Percentiles rank a stretch among this genome's conserved stretches.
Conservation (phyloP, 805 yeast genomes). For the Candida silvicultrix region DNA sequence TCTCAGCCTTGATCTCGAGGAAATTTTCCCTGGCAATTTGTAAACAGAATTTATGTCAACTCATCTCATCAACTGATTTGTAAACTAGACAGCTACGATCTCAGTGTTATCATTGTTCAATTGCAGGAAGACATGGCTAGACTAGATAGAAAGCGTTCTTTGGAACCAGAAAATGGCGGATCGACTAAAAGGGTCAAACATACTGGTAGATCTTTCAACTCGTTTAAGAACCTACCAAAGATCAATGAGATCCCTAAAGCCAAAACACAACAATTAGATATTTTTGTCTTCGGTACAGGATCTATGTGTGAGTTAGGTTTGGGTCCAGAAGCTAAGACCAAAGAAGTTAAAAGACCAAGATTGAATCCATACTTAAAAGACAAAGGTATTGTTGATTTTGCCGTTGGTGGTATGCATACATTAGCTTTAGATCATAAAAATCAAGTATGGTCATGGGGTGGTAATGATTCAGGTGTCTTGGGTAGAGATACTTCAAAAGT, state of each 20-base stretch:
- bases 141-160: conserved; percentile 20
- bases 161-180: conserved; percentile 11
- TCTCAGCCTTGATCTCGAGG: neutral
- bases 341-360: conserved; percentile 94
- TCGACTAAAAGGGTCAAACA: conserved; percentile 18
- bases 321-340: conserved; percentile 90
- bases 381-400: conserved; percentile 73
- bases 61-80: neutral
- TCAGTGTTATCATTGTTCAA: neutral
- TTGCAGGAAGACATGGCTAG: conserved; percentile 13
- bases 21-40: neutral
- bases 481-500: conserved; percentile 78
- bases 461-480: conserved; percentile 84
- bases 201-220: conserved; percentile 23
- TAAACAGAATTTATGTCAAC: neutral
- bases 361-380: conserved; percentile 73
- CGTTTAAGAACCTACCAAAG: conserved; percentile 20
- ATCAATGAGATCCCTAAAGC: conserved; percentile 21
- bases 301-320: conserved; percentile 96
- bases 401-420: conserved; percentile 96
- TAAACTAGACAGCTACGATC: neutral
- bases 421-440: conserved; percentile 74
- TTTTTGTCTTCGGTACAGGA: conserved; percentile 95
- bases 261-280: conserved; percentile 42
- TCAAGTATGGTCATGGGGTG: conserved; percentile 97